Evolutionary conservation across 2,329 filamentous ascomycete genomes (phyloP).

Genomic region (Sphaerulina populicola): DNA sequence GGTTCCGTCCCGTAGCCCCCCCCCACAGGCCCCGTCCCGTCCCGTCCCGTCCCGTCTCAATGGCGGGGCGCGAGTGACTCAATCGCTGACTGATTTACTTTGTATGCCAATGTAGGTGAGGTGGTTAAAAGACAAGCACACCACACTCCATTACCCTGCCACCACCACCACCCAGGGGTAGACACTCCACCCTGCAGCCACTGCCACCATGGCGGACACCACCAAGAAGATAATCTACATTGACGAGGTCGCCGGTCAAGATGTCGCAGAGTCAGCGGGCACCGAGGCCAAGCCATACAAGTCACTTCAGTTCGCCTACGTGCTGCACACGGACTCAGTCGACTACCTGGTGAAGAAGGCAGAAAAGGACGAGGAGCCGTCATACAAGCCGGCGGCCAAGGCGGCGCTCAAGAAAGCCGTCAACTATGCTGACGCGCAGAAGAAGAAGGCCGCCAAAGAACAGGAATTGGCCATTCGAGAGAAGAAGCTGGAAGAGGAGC

Average conservation of each 20-base stretch:
- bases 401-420: slow-evolving; percentile 77
- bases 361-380: slow-evolving; percentile 55
- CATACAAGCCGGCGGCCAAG: slow-evolving; percentile 77
- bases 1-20: too few species aligned
- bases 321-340: slow-evolving; percentile 56
- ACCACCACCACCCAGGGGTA: not conserved
- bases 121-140: too few species aligned
- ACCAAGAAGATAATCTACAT: slow-evolving; percentile 54
- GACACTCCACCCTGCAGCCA: not conserved
- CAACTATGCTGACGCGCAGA: slow-evolving; percentile 63
- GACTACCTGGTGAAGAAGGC: slow-evolving; percentile 61
- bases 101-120: too few species aligned
- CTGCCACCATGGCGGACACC: slow-evolving; percentile 26
- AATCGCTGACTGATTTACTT: too few species aligned
- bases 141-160: not conserved
- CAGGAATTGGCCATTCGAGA: slow-evolving; percentile 63
- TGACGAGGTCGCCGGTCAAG: slow-evolving; percentile 69
- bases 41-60: too few species aligned
- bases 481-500: slow-evolving; percentile 63
- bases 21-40: too few species aligned
- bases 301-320: slow-evolving; percentile 67
- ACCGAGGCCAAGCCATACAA: slow-evolving; percentile 71
- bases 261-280: slow-evolving; percentile 54
- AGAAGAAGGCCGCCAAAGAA: slow-evolving; percentile 78
- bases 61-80: too few species aligned